These are phyloP conservation scores for Helenozyma rhizophorensis DNA, from an alignment of 805 yeast genomes.

Conservation along the genomic window DNA sequence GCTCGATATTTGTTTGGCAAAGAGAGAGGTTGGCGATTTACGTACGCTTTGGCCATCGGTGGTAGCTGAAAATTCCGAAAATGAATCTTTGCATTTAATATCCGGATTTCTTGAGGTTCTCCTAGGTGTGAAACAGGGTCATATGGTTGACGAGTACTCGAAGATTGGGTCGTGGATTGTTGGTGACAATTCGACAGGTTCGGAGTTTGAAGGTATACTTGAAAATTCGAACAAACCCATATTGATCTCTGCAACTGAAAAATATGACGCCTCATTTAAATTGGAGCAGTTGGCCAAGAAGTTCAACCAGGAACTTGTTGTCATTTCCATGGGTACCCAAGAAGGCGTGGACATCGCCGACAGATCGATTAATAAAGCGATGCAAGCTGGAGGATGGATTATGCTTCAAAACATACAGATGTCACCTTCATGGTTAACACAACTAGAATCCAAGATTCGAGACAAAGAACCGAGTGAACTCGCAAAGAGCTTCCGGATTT, in stretches of 20 bases:
- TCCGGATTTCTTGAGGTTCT: conserved; percentile 1
- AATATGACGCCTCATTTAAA: conserved; percentile 61
- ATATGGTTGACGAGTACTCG: conserved; percentile 12
- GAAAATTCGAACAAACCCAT: conserved; percentile 33
- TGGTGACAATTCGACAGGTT: too few relatives aligned
- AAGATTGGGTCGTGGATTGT: conserved; percentile 13
- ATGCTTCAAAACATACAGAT: conserved; percentile 78
- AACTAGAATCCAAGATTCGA: conserved; percentile 46
- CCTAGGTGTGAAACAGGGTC: background rate
- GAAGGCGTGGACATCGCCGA: conserved; percentile 62
- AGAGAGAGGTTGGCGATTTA: background rate
- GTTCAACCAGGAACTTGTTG: conserved; percentile 22
- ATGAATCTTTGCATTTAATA: background rate
- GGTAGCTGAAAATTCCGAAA: background rate
- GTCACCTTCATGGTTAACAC: conserved; percentile 59
- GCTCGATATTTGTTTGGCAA: background rate
- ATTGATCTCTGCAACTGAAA: conserved; percentile 54
- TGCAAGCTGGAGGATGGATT: conserved; percentile 61
- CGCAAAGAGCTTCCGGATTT: conserved; percentile 42
- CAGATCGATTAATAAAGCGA: conserved; percentile 43
- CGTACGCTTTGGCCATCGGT: conserved; percentile 1
- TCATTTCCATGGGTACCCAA: conserved; percentile 69
- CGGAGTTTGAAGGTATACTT: too few relatives aligned
- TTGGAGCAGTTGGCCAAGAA: conserved; percentile 43
- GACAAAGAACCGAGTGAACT: conserved; percentile 20